Conservation (phyloP, 2,329 filamentous ascomycete species). For the Fusarium sp. region DNA sequence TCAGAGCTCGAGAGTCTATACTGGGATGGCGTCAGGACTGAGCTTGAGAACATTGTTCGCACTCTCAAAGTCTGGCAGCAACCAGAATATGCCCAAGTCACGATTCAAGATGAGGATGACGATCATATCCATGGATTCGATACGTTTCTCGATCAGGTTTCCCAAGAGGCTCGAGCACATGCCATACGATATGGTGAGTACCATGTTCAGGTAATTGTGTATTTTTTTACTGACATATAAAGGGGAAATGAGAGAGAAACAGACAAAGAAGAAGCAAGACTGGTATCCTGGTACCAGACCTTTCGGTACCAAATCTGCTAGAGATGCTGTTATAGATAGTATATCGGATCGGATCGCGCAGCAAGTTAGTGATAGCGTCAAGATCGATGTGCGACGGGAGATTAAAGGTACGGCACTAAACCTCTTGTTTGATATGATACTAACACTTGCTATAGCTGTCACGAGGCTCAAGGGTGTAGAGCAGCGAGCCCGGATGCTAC, state of each 20-base stretch:
- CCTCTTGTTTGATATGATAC: background rate
- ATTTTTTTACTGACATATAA: background rate
- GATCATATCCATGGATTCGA: constrained; percentile 37
- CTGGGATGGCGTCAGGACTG: constrained; percentile 39
- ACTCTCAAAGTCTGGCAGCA: constrained; percentile 40
- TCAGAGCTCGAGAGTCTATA: constrained; percentile 34
- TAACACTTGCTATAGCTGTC: constrained; percentile 5
- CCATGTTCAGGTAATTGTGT: no score
- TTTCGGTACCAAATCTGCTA: background rate
- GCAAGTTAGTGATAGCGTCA: constrained; percentile 27
- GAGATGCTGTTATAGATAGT: constrained; percentile 17
- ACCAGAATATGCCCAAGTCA: constrained; percentile 24
- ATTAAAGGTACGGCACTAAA: constrained; percentile 16
- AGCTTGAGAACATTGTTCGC: constrained; percentile 42
- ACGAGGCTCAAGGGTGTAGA: constrained; percentile 26
- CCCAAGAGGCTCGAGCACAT: constrained; percentile 38
- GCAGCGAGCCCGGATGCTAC: constrained; percentile 34
- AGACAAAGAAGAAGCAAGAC: background rate
- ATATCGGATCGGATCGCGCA: constrained; percentile 28
- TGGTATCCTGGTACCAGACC: background rate
- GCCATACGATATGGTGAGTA: constrained; percentile 37
- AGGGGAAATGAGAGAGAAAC: constrained; percentile 28
- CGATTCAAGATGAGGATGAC: constrained; percentile 30
- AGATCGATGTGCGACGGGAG: constrained; percentile 24
- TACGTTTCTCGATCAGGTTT: constrained; percentile 40